These are phyloP conservation scores for Dothideomycetes sp. DNA, from an alignment of 2,329 filamentous ascomycete species.

Conservation along the genomic window DNA sequence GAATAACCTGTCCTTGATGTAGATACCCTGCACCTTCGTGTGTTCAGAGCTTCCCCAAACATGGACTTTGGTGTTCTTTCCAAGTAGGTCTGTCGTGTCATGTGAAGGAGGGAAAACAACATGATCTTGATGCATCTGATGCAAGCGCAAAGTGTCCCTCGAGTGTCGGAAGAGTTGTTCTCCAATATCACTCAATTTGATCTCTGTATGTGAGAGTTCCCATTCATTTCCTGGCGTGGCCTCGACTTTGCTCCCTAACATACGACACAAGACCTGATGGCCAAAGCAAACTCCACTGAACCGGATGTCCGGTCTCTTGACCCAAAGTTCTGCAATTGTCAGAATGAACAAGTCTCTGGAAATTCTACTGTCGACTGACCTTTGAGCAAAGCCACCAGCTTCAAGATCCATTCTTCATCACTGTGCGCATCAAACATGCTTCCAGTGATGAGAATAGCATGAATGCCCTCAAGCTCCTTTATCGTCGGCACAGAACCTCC, in stretches of 20 bases:
- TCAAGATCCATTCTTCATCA: conserved; percentile 35
- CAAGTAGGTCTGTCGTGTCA: conserved; percentile 28
- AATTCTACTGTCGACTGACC: conserved; percentile 23
- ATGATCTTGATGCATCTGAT: conserved; percentile 42
- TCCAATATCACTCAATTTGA: conserved; percentile 33
- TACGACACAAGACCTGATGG: conserved; percentile 38
- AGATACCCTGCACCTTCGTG: conserved; percentile 37
- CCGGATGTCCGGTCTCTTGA: conserved; percentile 41
- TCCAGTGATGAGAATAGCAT: conserved; percentile 39
- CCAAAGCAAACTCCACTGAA: conserved; percentile 42
- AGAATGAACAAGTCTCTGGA: not conserved
- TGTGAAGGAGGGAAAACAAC: conserved; percentile 29
- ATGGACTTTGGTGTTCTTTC: conserved; percentile 35
- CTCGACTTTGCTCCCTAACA: conserved; percentile 33
- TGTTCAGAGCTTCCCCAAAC: conserved; percentile 41
- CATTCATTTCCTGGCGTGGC: conserved; percentile 33
- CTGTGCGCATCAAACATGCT: conserved; percentile 41
- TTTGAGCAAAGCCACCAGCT: conserved; percentile 37
- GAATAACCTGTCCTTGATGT: conserved; percentile 37
- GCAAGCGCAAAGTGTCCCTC: conserved; percentile 30
- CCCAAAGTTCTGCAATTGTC: conserved; percentile 39
- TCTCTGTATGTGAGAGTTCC: conserved; percentile 37
- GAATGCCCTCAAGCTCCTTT: conserved; percentile 38
- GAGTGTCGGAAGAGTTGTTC: conserved; percentile 33
- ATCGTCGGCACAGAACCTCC: conserved; percentile 37